Percentiles rank a stretch among this genome's conserved stretches.
These are phyloP conservation scores for Candida sanyaensis DNA, from an alignment of 1,139 yeast species.

Conservation along the genomic window DNA sequence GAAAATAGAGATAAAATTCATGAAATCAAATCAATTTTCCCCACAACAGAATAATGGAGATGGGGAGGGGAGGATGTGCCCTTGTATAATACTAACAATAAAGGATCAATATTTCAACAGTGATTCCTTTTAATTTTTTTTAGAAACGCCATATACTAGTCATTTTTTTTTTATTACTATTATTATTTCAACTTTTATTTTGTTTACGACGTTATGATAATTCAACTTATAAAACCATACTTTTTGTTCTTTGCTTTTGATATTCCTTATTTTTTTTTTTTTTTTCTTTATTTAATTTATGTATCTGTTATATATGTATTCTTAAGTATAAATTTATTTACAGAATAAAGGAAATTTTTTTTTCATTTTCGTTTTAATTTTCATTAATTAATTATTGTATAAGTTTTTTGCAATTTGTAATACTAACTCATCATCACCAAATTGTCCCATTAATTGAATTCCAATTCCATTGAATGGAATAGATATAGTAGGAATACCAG, in stretches of 20 bases:
- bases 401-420: constrained; percentile 36
- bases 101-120: constrained; percentile 9
- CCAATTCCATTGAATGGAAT: constrained; percentile 63
- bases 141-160: not conserved
- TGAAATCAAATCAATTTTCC: no score
- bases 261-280: not conserved
- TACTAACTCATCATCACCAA: constrained; percentile 72
- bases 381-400: constrained; percentile 1
- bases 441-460: constrained; percentile 83
- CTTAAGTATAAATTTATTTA: constrained; percentile 9
- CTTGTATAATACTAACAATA: no score
- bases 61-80: no score
- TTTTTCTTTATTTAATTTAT: not conserved
- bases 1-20: no score
- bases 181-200: not conserved
- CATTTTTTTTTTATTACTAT: no score
- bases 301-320: constrained; percentile 2
- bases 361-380: no score
- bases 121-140: not conserved
- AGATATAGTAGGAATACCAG: constrained; percentile 85
- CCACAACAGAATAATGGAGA: not conserved
- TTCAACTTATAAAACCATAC: constrained; percentile 24
- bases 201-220: constrained; percentile 38
- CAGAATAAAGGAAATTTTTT: not conserved
- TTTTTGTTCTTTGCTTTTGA: not conserved